Evolutionary conservation across 2,329 filamentous ascomycete species (phyloP).

Genomic region (Aspergillus hortae): DNA sequence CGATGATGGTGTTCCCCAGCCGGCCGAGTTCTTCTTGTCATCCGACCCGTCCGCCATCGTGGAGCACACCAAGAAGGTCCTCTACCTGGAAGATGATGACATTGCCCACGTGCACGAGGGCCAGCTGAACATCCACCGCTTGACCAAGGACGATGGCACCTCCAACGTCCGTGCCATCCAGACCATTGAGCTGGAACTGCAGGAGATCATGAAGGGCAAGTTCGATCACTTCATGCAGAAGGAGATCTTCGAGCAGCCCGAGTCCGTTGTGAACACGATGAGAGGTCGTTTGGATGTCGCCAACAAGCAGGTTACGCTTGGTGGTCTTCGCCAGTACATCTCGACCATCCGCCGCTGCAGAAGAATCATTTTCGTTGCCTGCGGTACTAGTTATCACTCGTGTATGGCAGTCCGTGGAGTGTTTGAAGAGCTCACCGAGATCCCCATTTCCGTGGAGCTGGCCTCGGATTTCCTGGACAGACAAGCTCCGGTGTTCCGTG

Average conservation of each 20-base stretch:
- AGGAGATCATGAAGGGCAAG: constrained; percentile 99
- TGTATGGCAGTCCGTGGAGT: constrained; percentile 99
- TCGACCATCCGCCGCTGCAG: constrained; percentile 93
- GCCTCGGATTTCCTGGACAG: constrained; percentile 98
- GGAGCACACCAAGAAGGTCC: constrained; percentile 99
- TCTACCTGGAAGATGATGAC: constrained; percentile 99
- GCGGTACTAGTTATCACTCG: constrained; percentile 96
- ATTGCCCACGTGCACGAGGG: constrained; percentile 99
- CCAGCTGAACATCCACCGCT: constrained; percentile 96
- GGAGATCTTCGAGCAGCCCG: constrained; percentile 99
- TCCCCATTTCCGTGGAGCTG: constrained; percentile 93
- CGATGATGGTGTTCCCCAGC: constrained; percentile 95
- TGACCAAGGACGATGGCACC: constrained; percentile 93
- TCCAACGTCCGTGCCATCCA: constrained; percentile 98
- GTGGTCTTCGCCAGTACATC: constrained; percentile 94
- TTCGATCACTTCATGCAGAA: constrained; percentile 99
- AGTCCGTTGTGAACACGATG: constrained; percentile 99
- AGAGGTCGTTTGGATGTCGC: constrained; percentile 91
- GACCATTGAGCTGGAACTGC: constrained; percentile 96
- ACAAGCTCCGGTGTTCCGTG: constrained; percentile 95
- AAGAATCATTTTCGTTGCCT: constrained; percentile 98
- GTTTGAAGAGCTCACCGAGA: constrained; percentile 97
- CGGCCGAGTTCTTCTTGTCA: constrained; percentile 98
- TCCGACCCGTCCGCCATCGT: constrained; percentile 98
- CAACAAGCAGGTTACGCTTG: constrained; percentile 93